Evolutionary conservation across 768 basidiomycete species (phyloP).

Genomic region (Rhodotorula paludigena): DNA sequence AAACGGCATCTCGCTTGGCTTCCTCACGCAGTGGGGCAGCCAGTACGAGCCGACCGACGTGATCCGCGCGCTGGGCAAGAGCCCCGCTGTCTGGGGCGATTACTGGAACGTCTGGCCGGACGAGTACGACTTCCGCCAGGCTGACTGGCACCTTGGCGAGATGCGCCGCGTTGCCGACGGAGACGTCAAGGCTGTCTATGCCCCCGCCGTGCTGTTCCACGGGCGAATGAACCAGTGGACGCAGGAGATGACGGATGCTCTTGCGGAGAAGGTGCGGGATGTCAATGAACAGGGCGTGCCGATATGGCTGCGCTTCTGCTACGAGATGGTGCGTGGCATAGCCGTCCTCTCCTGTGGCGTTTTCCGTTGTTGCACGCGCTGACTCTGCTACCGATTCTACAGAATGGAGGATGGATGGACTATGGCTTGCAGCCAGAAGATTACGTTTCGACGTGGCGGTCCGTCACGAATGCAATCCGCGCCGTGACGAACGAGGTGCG

Average conservation of each 20-base stretch:
- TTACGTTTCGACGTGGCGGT: conserved; percentile 11
- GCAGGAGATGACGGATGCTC: conserved; percentile 14
- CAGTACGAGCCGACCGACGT: conserved; percentile 16
- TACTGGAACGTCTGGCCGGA: conserved; percentile 28
- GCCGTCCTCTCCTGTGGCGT: background rate
- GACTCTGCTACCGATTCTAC: no score
- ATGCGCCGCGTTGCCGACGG: conserved; percentile 4
- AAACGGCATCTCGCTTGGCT: conserved; percentile 22
- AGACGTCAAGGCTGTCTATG: conserved; percentile 23
- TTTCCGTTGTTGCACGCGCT: background rate
- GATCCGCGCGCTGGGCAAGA: conserved; percentile 17
- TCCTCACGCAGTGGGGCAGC: conserved; percentile 31
- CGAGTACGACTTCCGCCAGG: conserved; percentile 1
- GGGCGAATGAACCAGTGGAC: conserved; percentile 25
- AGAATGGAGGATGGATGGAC: conserved; percentile 36
- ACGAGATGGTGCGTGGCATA: conserved; percentile 37
- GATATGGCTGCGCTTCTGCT: conserved; percentile 29
- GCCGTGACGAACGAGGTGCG: conserved; percentile 24
- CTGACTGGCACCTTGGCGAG: conserved; percentile 21
- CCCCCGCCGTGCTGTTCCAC: conserved; percentile 25
- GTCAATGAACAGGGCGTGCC: conserved; percentile 19
- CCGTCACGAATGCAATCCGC: conserved; percentile 15
- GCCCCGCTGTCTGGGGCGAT: conserved; percentile 20
- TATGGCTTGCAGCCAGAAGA: conserved; percentile 10
- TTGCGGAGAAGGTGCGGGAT: conserved; percentile 4